Evolutionary conservation across 768 basidiomycete genomes (phyloP).

Genomic region (Cantharellus cinnabarinus): DNA sequence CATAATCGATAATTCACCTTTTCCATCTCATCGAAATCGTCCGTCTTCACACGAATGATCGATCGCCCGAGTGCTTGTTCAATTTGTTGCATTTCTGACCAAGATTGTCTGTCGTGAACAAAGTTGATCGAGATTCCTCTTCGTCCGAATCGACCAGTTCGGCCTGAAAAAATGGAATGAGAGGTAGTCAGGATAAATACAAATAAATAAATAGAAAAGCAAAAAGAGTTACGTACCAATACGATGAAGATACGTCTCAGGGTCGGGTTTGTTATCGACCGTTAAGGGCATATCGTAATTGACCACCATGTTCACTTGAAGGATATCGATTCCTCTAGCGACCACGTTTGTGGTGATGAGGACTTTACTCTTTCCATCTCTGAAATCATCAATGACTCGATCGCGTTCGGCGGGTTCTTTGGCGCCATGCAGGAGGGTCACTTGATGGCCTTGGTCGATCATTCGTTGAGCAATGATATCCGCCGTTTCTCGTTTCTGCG

Average conservation of each 20-base stretch:
- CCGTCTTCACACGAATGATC: slow-evolving; percentile 73
- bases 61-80: slow-evolving; percentile 55
- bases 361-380: slow-evolving; percentile 90
- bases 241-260: slow-evolving; percentile 95
- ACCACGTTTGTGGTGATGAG: slow-evolving; percentile 98
- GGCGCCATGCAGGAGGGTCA: slow-evolving; percentile 86
- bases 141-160: slow-evolving; percentile 93
- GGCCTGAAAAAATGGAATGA: slow-evolving; percentile 31
- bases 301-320: slow-evolving; percentile 99
- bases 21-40: slow-evolving; percentile 87
- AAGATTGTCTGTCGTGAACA: slow-evolving; percentile 76
- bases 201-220: not conserved
- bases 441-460: slow-evolving; percentile 85
- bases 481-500: slow-evolving; percentile 43
- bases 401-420: slow-evolving; percentile 85
- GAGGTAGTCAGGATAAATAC: not conserved
- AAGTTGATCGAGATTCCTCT: slow-evolving; percentile 97
- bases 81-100: slow-evolving; percentile 78
- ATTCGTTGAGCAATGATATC: slow-evolving; percentile 83
- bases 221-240: slow-evolving; percentile 42
- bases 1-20: slow-evolving; percentile 30
- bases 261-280: slow-evolving; percentile 63
- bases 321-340: slow-evolving; percentile 92
- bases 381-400: slow-evolving; percentile 80
- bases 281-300: slow-evolving; percentile 90